Base-by-base conservation (phyloP, 106 monocot species). In the Vanilla planifolia region DNA sequence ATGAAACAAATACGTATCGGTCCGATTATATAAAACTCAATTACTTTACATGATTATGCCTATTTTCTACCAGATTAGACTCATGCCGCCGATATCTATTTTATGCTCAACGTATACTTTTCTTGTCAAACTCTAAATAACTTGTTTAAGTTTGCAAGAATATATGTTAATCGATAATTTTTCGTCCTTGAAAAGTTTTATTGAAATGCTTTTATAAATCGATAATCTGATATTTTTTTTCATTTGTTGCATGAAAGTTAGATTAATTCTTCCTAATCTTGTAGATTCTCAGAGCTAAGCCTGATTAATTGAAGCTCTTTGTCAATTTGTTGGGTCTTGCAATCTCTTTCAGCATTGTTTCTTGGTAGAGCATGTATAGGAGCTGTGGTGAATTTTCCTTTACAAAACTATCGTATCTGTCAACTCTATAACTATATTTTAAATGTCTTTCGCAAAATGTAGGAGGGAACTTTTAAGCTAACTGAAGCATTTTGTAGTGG, bases 241-340 rank as follows among this genome's bases (percentile, higher is more conserved):
- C 20, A 15, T 19, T 36, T 32, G 20, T 17, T 51, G 7, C 48
- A n/a, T n/a, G n/a, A 23, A 30, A 13, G 17, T 55, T 19, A 62
- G 33, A 30, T 62, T 10, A 19, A 43, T 15, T 19, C 5, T 27
- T 60, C 24, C 43, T 21, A 32, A n/a, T n/a, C 28, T 42, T 68
- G 41, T 43, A 96, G 91, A 56, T 98, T 98, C 77, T 91, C 91
- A 61, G 96, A 98, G 59, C 68, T 98, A 63, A 79, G 79, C 51
- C 50, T 98, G 64, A 69, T 43, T 70, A 61, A 59, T 91, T 42
- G 77, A 88, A 67, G 55, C 62, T 43, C 72, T 98, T 40, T 91
- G 79, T 57, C 62, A 79, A 48, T 79, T 98, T 43, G 81, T 70
- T 62, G 67, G 55, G 27, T 79, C 79, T 27, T 74, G 82, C 35